phyloP scores from a whole-genome alignment of 192 early-diverging fungal genomes.

The Irineochytrium annulatum region DNA sequence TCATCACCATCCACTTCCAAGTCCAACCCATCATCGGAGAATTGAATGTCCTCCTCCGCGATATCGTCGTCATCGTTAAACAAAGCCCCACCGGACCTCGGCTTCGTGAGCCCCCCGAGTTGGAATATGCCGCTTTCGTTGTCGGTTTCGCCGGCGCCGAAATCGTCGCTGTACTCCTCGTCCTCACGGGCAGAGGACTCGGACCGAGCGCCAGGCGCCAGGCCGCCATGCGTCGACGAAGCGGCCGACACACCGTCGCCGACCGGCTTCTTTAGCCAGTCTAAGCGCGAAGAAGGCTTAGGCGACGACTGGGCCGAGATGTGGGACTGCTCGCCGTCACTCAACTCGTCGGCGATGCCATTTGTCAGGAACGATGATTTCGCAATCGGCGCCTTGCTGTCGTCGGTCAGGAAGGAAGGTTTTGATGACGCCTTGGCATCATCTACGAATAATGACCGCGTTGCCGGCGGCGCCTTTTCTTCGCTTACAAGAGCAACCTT shows the following conservation, averaged over 20 bases:
- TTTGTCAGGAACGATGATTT: no score
- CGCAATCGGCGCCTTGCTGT: no score
- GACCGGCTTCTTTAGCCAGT: not conserved
- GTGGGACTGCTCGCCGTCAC: no score
- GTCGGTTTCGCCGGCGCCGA: constrained; percentile 41
- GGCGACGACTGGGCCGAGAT: no score
- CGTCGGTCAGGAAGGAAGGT: no score
- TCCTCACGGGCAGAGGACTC: constrained; percentile 3
- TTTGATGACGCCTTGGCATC: no score
- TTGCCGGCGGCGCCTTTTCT: no score
- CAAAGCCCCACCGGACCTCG: not conserved
- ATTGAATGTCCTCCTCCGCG: not conserved
- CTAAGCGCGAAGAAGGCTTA: not conserved
- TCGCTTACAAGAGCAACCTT: no score
- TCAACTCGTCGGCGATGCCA: no score
- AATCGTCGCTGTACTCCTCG: constrained; percentile 25
- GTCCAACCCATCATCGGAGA: not conserved
- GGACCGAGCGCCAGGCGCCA: not conserved
- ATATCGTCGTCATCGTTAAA: not conserved
- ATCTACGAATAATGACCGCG: no score
- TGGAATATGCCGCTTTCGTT: constrained; percentile 5
- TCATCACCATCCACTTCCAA: not conserved
- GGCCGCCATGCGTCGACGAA: not conserved
- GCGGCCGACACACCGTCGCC: not conserved
- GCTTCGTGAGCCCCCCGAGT: not conserved